Base-by-base conservation (phyloP, 73 alveolate species). In the Uronychia binucleata region DNA sequence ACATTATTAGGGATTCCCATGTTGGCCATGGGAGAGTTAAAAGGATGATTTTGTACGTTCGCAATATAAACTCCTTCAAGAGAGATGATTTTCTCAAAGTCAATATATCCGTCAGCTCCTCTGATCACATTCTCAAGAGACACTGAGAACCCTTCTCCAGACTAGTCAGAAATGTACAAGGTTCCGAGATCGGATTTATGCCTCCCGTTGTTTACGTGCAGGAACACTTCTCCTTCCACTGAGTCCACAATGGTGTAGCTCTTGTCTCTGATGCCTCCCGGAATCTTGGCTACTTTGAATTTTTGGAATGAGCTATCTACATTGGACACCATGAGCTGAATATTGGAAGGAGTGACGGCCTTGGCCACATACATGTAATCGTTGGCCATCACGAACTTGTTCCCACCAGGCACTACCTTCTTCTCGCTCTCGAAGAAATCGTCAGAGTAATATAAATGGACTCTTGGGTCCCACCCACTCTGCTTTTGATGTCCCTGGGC, bases 11-110 rank as follows among this genome's bases (percentile, higher is more conserved):
- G 19, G 19, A 46, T 30, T 33, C 1, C 30, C 85, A 27, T 78
- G 33, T 78, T 78, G 27, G 13, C 85, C 85, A 8, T n/a, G n/a
- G n/a, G n/a, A n/a, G n/a, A n/a, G n/a, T n/a, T n/a, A n/a, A n/a
- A n/a, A n/a, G n/a, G n/a, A 57, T 57, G n/a, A 26, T 57, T 26
- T 57, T 57, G 74, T 35, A 87, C 91, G 77, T 95, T 95, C 28
- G 98, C 97, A 0, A 95, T 74, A 76, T 87, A 95, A 26, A 94
- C 96, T 5, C 98, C 98, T 77, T 94, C 98, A 31, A 95, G 84
- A 34, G 96, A 91, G 75, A 80, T 67, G n/a, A 95, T 89, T 83
- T 88, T 90, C 79, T 93, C 98, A 80, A 95, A 95, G 89, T 96
- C 99, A 74, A 92, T 87, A 57, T 79, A 78, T 0, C 95, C 97